Percentiles rank a stretch among this genome's conserved stretches.
phyloP scores from a whole-genome alignment of 495 filamentous ascomycete genomes.

The Podospora australis region DNA sequence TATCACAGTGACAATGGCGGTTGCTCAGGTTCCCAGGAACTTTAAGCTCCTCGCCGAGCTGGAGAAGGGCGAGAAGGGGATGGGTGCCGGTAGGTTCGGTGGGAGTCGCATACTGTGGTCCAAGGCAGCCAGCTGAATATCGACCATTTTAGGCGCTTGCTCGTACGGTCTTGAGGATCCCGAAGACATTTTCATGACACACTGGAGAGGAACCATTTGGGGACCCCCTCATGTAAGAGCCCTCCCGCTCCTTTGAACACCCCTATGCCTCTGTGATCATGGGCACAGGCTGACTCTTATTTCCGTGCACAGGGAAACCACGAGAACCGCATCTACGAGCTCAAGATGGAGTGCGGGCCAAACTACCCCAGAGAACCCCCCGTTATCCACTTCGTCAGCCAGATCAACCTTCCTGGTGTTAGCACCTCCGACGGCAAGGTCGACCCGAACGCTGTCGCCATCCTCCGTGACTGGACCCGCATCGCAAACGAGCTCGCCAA shows the following conservation, averaged over 20 bases:
- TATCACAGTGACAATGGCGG: slow-evolving; percentile 34
- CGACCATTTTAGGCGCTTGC: slow-evolving; percentile 82
- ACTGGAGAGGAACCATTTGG: slow-evolving; percentile 97
- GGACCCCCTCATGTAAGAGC: slow-evolving; percentile 83
- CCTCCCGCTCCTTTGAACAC: neutral
- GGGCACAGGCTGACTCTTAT: slow-evolving; percentile 6
- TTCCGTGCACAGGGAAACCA: slow-evolving; percentile 77
- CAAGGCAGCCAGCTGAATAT: neutral
- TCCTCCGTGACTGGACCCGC: slow-evolving; percentile 80
- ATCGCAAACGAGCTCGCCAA: slow-evolving; percentile 74
- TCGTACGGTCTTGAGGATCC: slow-evolving; percentile 94
- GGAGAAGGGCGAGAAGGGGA: slow-evolving; percentile 96
- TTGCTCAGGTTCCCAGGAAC: slow-evolving; percentile 86
- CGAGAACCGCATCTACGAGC: slow-evolving; percentile 96
- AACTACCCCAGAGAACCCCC: slow-evolving; percentile 87
- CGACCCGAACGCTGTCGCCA: slow-evolving; percentile 73
- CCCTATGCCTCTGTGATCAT: neutral
- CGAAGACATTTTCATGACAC: slow-evolving; percentile 93
- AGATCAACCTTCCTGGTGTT: slow-evolving; percentile 93
- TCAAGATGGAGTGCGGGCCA: slow-evolving; percentile 92
- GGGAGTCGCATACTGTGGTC: too few species aligned
- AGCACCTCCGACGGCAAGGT: slow-evolving; percentile 74
- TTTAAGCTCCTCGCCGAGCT: slow-evolving; percentile 95
- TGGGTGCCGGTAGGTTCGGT: slow-evolving; percentile 68
- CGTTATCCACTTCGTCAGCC: slow-evolving; percentile 80